Evolutionary conservation across 345 rosid species (phyloP).

Genomic region (Raphanus sativus): DNA sequence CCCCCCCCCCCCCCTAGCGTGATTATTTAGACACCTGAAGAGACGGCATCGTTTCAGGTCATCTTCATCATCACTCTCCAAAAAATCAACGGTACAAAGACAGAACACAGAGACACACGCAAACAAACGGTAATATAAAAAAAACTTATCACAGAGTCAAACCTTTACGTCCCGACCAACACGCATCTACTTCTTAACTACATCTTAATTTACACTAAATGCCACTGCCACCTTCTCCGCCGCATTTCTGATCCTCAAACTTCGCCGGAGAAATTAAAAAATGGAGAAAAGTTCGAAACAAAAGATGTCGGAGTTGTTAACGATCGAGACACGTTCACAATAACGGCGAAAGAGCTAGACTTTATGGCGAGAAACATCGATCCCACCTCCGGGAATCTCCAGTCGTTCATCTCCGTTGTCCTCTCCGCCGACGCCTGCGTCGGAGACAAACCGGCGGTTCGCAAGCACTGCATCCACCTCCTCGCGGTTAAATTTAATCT

Average conservation of each 20-base stretch:
- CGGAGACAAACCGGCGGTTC: conserved; percentile 65
- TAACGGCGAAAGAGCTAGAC: conserved; percentile 75
- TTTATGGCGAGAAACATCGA: conserved; percentile 63
- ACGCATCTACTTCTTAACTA: conserved; percentile 8
- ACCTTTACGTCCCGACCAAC: conserved; percentile 5
- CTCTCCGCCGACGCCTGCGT: conserved; percentile 74
- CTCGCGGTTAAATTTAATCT: no score
- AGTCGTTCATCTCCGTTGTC: conserved; percentile 66
- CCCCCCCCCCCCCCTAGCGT: no score
- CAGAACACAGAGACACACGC: neutral
- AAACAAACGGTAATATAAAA: conserved; percentile 6
- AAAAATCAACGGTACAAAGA: conserved; percentile 26
- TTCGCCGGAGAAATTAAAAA: conserved; percentile 5
- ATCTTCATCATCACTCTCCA: conserved; percentile 13
- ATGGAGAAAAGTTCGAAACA: conserved; percentile 62
- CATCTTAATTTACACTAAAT: conserved; percentile 33
- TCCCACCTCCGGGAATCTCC: conserved; percentile 45
- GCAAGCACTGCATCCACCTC: conserved; percentile 73
- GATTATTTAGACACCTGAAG: conserved; percentile 22
- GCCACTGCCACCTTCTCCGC: conserved; percentile 31
- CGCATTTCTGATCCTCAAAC: conserved; percentile 4
- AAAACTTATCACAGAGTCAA: neutral
- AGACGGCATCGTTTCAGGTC: conserved; percentile 38
- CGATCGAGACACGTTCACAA: conserved; percentile 81
- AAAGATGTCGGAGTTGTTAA: conserved; percentile 51